Percentiles rank a stretch among this genome's conserved stretches.
Conservation (phyloP, 495 filamentous ascomycete genomes). For the Penicillium goetzii region DNA sequence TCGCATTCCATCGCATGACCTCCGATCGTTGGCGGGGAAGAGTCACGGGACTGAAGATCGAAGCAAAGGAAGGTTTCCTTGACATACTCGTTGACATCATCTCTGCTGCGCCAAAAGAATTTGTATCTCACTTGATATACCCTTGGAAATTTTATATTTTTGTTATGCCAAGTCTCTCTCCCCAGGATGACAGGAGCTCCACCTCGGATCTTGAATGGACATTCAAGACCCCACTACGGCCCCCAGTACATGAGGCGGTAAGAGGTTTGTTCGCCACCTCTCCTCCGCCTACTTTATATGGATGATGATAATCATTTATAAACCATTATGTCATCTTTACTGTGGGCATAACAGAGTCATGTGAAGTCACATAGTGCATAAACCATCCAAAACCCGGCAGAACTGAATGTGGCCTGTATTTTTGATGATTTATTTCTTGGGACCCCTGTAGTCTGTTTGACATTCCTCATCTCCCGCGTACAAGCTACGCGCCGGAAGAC, state of each 20-base stretch:
- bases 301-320: too few relatives aligned
- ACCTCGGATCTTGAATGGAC: neutral
- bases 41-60: slow-evolving; percentile 25
- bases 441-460: slow-evolving; percentile 4
- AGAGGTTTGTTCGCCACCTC: too few relatives aligned
- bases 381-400: too few relatives aligned
- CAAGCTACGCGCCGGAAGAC: neutral
- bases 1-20: neutral
- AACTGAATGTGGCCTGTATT: too few relatives aligned
- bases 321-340: too few relatives aligned
- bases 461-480: slow-evolving; percentile 20
- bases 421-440: too few relatives aligned
- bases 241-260: too few relatives aligned
- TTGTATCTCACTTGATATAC: neutral
- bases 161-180: neutral
- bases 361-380: too few relatives aligned
- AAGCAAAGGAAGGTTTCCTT: slow-evolving; percentile 8
- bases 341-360: too few relatives aligned
- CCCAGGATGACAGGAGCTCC: neutral
- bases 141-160: neutral
- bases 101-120: neutral
- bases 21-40: slow-evolving; percentile 10
- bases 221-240: neutral
- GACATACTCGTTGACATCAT: slow-evolving; percentile 17
- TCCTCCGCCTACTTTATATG: too few relatives aligned